Evolutionary conservation across 2,329 filamentous ascomycete species (phyloP).

Genomic region (Dichotomopilus funicola): DNA sequence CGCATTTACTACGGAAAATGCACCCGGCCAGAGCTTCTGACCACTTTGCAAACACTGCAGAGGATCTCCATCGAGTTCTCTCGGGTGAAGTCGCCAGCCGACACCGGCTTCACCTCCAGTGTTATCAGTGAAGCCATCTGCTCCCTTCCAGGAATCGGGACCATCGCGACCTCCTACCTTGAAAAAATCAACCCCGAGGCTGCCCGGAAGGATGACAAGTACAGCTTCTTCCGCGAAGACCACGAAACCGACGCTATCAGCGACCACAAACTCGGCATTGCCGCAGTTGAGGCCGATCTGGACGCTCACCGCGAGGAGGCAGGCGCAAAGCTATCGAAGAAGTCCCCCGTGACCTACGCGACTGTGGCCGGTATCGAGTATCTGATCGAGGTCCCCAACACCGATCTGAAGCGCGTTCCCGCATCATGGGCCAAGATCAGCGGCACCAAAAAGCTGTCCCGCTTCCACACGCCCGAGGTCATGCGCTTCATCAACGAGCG

Average conservation of each 20-base stretch:
- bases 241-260: conserved; percentile 85
- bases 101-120: conserved; percentile 65
- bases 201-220: conserved; percentile 84
- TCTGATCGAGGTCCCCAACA: conserved; percentile 83
- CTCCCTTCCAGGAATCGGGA: conserved; percentile 68
- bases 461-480: conserved; percentile 92
- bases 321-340: conserved; percentile 65
- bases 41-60: conserved; percentile 78
- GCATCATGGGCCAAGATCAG: conserved; percentile 94
- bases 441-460: conserved; percentile 83
- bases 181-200: conserved; percentile 80
- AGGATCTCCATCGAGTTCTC: conserved; percentile 71
- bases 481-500: conserved; percentile 75
- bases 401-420: conserved; percentile 76
- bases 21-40: conserved; percentile 78
- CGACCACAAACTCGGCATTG: conserved; percentile 84
- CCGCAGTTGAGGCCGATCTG: conserved; percentile 83
- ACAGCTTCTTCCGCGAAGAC: conserved; percentile 81
- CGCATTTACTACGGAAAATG: conserved; percentile 98
- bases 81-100: conserved; percentile 55
- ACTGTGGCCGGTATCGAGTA: conserved; percentile 90
- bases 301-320: conserved; percentile 67
- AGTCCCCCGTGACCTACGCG: conserved; percentile 64
- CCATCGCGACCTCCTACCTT: conserved; percentile 66
- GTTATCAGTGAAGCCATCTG: conserved; percentile 66